These are phyloP conservation scores for Pythium plurisporium DNA, from an alignment of 352 stramenopile genomes.

Conservation along the genomic window DNA sequence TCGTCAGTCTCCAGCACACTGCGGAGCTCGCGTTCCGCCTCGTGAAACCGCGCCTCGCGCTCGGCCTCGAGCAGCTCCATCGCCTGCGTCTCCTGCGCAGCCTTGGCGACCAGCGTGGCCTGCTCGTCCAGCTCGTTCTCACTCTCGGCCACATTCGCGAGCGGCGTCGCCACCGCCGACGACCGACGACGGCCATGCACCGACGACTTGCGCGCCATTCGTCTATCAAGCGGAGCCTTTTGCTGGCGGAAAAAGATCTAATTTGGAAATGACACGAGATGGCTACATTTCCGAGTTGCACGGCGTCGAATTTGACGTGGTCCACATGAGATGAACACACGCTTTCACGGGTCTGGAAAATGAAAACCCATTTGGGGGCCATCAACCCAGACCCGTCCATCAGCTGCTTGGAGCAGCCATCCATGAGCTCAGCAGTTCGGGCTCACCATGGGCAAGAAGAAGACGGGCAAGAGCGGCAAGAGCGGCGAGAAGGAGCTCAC, in stretches of 20 bases:
- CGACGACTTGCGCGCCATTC: slow-evolving; percentile 12
- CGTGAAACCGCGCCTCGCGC: slow-evolving; percentile 29
- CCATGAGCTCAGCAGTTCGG: too few species aligned
- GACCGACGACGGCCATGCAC: slow-evolving; percentile 2
- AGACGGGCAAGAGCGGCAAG: slow-evolving; percentile 28
- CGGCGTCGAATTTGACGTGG: neutral
- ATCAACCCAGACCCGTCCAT: slow-evolving; percentile 6
- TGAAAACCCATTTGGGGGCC: too few species aligned
- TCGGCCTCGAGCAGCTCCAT: slow-evolving; percentile 6
- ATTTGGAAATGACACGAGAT: too few species aligned
- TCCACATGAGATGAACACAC: too few species aligned
- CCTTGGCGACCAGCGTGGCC: neutral
- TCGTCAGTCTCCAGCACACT: slow-evolving; percentile 42
- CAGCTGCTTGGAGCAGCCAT: neutral
- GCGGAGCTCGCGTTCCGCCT: slow-evolving; percentile 45
- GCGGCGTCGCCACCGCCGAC: neutral
- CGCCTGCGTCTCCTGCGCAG: neutral
- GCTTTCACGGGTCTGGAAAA: too few species aligned
- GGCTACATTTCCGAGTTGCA: slow-evolving; percentile 3
- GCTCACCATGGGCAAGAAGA: slow-evolving; percentile 71
- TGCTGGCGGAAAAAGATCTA: neutral
- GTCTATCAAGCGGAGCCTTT: neutral
- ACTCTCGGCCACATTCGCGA: slow-evolving; percentile 8
- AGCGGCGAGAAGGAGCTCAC: slow-evolving; percentile 65
- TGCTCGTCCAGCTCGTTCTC: slow-evolving; percentile 13